Conservation (phyloP, 257 asterid species). For the Solanum lycopersicoides region DNA sequence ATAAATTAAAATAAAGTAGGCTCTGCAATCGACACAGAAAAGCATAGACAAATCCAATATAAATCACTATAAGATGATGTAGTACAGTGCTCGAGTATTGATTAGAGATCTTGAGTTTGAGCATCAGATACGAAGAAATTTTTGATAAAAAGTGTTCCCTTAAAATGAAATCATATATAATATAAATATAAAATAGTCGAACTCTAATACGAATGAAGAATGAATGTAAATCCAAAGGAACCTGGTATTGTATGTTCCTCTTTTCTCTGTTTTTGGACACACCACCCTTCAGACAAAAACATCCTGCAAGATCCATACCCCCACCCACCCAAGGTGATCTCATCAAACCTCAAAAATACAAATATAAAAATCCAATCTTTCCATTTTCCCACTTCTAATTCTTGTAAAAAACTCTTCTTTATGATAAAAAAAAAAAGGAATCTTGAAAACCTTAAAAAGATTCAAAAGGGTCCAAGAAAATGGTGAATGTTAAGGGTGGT, state of each 20-base stretch:
- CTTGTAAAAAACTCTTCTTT: background rate
- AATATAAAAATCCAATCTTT: background rate
- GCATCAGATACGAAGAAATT: rapidly evolving
- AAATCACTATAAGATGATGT: no score
- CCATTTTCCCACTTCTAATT: background rate
- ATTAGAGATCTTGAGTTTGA: rapidly evolving
- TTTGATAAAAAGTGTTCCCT: no score
- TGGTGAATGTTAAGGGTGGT: conserved; percentile 40
- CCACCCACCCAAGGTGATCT: background rate
- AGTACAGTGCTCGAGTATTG: rapidly evolving
- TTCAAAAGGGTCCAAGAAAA: background rate
- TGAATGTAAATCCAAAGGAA: background rate
- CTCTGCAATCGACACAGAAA: rapidly evolving
- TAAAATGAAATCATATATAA: no score
- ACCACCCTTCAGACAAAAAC: background rate
- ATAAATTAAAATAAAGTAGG: no score
- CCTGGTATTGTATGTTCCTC: background rate
- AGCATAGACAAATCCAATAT: background rate
- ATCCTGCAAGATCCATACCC: background rate
- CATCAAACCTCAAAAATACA: background rate
- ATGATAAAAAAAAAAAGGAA: background rate
- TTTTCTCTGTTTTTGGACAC: background rate
- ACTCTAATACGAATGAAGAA: rapidly evolving
- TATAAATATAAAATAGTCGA: no score
- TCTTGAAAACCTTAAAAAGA: background rate